These are phyloP conservation scores for Botrytis paeoniae DNA, from an alignment of 2,329 filamentous ascomycete genomes.

Conservation along the genomic window DNA sequence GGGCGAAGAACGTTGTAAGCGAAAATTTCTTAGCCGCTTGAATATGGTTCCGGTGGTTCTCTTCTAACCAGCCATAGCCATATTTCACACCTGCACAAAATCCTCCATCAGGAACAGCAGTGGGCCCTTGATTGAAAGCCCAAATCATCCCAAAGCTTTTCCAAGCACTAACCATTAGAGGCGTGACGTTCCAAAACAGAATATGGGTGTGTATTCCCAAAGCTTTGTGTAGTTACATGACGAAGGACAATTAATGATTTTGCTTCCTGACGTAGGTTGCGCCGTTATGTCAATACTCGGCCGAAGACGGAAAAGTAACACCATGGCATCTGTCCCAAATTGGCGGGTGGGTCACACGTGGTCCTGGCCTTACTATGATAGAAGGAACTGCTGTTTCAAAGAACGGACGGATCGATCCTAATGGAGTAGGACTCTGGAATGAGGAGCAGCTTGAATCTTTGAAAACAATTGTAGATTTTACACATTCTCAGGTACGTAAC, in stretches of 20 bases:
- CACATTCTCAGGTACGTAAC: slow-evolving; percentile 62
- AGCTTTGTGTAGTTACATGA: no score
- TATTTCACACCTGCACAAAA: slow-evolving; percentile 49
- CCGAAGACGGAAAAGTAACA: slow-evolving; percentile 68
- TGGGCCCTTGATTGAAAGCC: slow-evolving; percentile 45
- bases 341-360: slow-evolving; percentile 72
- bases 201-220: no score
- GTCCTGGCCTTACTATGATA: slow-evolving; percentile 69
- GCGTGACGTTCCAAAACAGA: no score
- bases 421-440: slow-evolving; percentile 78
- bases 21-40: neutral
- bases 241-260: no score
- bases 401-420: slow-evolving; percentile 78
- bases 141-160: no score
- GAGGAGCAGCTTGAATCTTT: slow-evolving; percentile 72
- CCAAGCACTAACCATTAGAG: no score
- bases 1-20: neutral
- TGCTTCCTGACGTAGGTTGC: no score
- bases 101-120: slow-evolving; percentile 45
- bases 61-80: neutral
- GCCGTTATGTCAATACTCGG: slow-evolving; percentile 65
- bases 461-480: slow-evolving; percentile 69
- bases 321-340: slow-evolving; percentile 83
- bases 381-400: slow-evolving; percentile 75
- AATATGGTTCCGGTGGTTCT: neutral